Base-by-base conservation (phyloP, 129 eudicot species). In the Flaveria trinervia region DNA sequence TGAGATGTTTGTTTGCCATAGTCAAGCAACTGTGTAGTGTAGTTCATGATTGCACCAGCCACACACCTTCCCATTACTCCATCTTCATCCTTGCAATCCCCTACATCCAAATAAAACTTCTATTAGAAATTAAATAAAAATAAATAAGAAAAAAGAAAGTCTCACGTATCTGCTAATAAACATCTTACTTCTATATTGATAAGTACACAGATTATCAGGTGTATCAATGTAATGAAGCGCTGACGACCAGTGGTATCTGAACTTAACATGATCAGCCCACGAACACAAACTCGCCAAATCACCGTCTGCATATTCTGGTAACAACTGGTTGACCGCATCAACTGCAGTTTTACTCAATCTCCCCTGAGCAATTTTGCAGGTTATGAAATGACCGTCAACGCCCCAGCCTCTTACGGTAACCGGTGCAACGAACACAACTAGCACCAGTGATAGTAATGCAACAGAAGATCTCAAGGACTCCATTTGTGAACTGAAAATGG, bases 1-100 rank as follows among this genome's bases (percentile, higher is more conserved):
- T 85, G 87, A 76, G 91, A 78, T 46, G 77, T 76, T 65, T 87
- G 74, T 68, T 77, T 80, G 45, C 86, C 83, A 72, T 90, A 90
- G 76, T 69, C 85, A 41, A 86, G 96, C 52, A 94, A 89, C 77
- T 94, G 96, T 52, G 74, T 81, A 60, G 98, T 94, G 84, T 94
- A 94, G 76, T 94, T 94, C 69, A 83, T 84, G 66, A 94, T 89
- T 55, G 97, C 97, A 11, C 97, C 98, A 26, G 97, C 96, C 17
- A 91, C 98, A 84, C 98, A 94, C 65, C 91, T 86, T 68, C 75
- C 93, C 76, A 20, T 65, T 43, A 68, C 72, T 55, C 98, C 97
- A 52, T 85, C 85, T 76, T 73, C 93, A 82, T 91, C 97, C 86
- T 91, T 94, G 88, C 98, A 91, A 64, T 94, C 98, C 93, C 98